Evolutionary conservation across 768 basidiomycete species (phyloP).

Genomic region (Nevesoporus exiguus): DNA sequence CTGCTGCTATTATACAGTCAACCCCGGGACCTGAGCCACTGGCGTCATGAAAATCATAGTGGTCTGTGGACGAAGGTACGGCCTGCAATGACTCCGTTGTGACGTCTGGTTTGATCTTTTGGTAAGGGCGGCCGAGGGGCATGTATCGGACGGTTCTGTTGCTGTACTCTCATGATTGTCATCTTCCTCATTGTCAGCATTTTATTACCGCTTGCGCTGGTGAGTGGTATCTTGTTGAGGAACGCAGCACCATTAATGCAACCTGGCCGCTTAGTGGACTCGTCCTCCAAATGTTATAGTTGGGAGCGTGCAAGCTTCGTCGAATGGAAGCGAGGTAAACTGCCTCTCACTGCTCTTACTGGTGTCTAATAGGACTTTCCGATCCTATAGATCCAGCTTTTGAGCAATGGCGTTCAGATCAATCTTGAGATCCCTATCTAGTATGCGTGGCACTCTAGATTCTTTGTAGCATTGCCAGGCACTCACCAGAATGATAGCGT

Average conservation of each 20-base stretch:
- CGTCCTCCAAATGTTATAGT: conserved; percentile 67
- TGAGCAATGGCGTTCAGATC: conserved; percentile 46
- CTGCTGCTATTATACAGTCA: conserved; percentile 12
- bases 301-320: conserved; percentile 42
- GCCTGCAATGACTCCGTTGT: neutral
- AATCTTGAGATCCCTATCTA: conserved; percentile 65
- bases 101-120: neutral
- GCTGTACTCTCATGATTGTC: conserved; percentile 66
- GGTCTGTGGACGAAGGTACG: conserved; percentile 66
- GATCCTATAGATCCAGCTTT: conserved; percentile 35
- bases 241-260: neutral
- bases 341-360: conserved; percentile 1
- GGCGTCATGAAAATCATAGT: conserved; percentile 56
- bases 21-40: conserved; percentile 40
- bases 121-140: conserved; percentile 55
- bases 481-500: conserved; percentile 46
- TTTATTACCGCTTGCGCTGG: conserved; percentile 62
- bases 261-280: conserved; percentile 48
- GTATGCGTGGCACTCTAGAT: conserved; percentile 37
- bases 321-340: conserved; percentile 45
- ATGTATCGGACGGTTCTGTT: conserved; percentile 68
- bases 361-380: conserved; percentile 17
- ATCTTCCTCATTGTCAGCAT: conserved; percentile 66
- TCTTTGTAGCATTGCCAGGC: neutral
- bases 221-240: conserved; percentile 33